These are phyloP conservation scores for Fusarium subtropicale DNA, from an alignment of 2,329 filamentous ascomycete genomes.

Conservation along the genomic window DNA sequence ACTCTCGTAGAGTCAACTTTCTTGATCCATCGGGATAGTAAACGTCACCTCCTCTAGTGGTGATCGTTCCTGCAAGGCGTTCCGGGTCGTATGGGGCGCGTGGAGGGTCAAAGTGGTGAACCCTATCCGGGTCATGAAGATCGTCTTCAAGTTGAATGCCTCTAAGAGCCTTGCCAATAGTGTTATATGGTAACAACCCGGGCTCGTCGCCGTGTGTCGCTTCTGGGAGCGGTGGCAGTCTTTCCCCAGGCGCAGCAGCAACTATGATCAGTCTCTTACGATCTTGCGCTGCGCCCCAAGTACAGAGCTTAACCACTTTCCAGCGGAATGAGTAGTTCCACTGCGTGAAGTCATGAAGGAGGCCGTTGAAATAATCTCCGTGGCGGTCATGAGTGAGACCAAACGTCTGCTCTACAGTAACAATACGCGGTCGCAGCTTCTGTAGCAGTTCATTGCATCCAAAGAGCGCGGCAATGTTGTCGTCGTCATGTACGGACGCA, in stretches of 20 bases:
- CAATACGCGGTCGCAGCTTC: conserved; percentile 71
- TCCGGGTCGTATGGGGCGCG: conserved; percentile 59
- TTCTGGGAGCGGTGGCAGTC: conserved; percentile 72
- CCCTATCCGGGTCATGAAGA: conserved; percentile 55
- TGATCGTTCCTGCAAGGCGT: conserved; percentile 68
- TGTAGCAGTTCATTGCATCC: conserved; percentile 67
- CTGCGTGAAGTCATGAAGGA: conserved; percentile 73
- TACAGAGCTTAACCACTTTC: conserved; percentile 66
- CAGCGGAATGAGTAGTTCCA: conserved; percentile 77
- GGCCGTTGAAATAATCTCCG: conserved; percentile 64
- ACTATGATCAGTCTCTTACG: conserved; percentile 67
- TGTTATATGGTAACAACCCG: conserved; percentile 56
- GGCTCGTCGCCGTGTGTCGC: conserved; percentile 66
- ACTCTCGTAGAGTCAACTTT: conserved; percentile 74
- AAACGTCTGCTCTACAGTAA: conserved; percentile 84
- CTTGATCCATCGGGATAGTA: conserved; percentile 74
- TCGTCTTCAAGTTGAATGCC: conserved; percentile 50
- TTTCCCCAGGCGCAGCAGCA: conserved; percentile 75
- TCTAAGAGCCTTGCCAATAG: conserved; percentile 58
- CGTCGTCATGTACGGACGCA: conserved; percentile 75
- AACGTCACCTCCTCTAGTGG: conserved; percentile 70
- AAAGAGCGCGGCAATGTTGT: conserved; percentile 71
- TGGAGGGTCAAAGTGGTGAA: conserved; percentile 46
- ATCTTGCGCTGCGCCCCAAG: conserved; percentile 64
- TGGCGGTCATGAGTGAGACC: conserved; percentile 70